Base-by-base conservation (phyloP, 164 flowering plant genomes). In the Chimonanthus salicifolius region DNA sequence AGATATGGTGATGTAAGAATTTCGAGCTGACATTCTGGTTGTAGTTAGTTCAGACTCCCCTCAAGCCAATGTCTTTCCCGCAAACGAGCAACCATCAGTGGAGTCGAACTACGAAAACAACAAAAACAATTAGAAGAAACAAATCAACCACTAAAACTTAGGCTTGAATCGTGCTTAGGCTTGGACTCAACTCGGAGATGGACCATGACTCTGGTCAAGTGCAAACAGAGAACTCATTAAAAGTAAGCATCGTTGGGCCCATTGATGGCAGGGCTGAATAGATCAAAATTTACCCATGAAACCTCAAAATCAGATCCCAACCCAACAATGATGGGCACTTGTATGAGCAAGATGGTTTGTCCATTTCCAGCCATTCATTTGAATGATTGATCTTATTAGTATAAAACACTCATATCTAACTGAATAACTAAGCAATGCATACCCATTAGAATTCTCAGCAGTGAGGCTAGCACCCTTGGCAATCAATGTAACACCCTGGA, bases 31-130 rank as follows among this genome's bases (percentile, higher is more conserved):
- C 21, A 20, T 20, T 20, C 21, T 20, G 21, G 21, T 20, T 20
- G 21, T 20, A 20, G 21, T 20, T 20, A 0, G 21, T 20, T 20
- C 21, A 20, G 21, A 20, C 0, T 20, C 21, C 21, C 21, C 21
- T 20, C 99, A 75, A 95, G 92, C 96, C 98, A 92, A 84, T 88
- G 97, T 7, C 98, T 94, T 4, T 94, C 94, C 98, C 98, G 92
- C 88, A 93, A 88, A 70, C 89, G 85, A 10, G 98, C 99, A 84
- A 95, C 90, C 81, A 93, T 94, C 74, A 85, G 78, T 71, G 99
- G 99, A 62, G 93, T 86, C 99, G 97, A 93, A 80, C 98, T 95
- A 85, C 69, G 47, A 82, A 45, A 74, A 46, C 21, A 20, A 20
- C 21, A 20, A 20, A 20, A 20, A 20, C 21, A 20, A 20, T 20